Base-by-base conservation (phyloP, 208 protist genomes). In the Trypanosoma mega region DNA sequence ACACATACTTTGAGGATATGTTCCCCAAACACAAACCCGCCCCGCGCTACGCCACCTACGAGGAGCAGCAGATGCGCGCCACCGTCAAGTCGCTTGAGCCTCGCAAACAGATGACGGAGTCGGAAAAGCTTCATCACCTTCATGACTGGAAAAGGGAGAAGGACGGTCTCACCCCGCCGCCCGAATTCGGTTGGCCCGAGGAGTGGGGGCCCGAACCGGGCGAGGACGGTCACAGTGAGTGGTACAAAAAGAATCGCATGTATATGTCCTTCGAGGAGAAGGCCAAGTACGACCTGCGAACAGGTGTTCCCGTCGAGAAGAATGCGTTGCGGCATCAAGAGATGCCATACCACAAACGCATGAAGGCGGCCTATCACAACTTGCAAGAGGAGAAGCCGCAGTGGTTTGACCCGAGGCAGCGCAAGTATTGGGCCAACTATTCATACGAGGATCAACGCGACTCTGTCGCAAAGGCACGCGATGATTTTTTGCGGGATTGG, bases 211-310 rank as follows among this genome's bases (percentile, higher is more conserved):
- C 88, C 26, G 82, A 90, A 58, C 88, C 88, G 6, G 88, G 88
- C 12, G 84, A 92, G 34, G 85, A 92, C 45, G 88, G 88, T 5
- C 88, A 94, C 63, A 90, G 70, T 27, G 73, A 76, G 51, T 94
- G 80, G 75, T 94, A 94, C 78, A 84, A 90, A 66, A 94, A 94
- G 67, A 85, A 90, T 41, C 79, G 88, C 30, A 89, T 91, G 85
- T 94, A 91, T 73, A 94, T 94, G 88, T 90, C 82, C 23, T 90
- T 92, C 52, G 88, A 94, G 63, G 88, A 94, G 27, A 92, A 92
- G 62, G 75, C 75, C 11, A 82, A 84, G 58, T 92, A 86, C 50
- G 82, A 92, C 56, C 48, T 94, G 21, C 80, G 88, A 24, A 61
- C 61, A 3, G 85, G 88, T 1, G 88, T 94, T 29, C 88, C 88